These are phyloP conservation scores for Parastagonospora avenae DNA, from an alignment of 2,329 filamentous ascomycete genomes.

Conservation along the genomic window DNA sequence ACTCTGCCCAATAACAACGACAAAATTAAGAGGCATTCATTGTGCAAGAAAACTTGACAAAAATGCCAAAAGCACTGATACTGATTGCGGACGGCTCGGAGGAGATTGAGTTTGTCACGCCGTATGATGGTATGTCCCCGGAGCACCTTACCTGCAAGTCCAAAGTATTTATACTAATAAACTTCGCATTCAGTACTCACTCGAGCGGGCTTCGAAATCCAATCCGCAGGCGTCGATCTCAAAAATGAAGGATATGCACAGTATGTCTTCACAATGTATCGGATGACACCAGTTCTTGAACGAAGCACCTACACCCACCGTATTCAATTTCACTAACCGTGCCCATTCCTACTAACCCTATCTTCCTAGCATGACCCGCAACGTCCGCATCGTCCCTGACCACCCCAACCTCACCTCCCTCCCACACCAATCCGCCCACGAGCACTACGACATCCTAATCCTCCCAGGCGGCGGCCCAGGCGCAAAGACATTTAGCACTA, in stretches of 20 bases:
- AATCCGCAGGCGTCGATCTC: slow-evolving; percentile 42
- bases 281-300: neutral
- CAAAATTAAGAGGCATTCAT: no score
- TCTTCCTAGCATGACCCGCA: slow-evolving; percentile 40
- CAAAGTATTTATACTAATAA: neutral
- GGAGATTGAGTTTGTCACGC: slow-evolving; percentile 50
- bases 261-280: slow-evolving; percentile 21
- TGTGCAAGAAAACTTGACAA: neutral
- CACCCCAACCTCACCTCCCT: slow-evolving; percentile 25
- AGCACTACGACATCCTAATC: slow-evolving; percentile 41
- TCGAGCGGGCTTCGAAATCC: slow-evolving; percentile 46
- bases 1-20: no score
- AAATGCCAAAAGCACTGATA: slow-evolving; percentile 44
- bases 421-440: slow-evolving; percentile 15
- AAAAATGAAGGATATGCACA: slow-evolving; percentile 36
- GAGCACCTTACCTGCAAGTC: neutral
- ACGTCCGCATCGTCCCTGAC: slow-evolving; percentile 46
- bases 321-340: neutral
- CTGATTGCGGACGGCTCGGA: slow-evolving; percentile 48
- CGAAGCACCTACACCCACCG: neutral
- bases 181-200: slow-evolving; percentile 36
- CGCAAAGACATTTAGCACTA: slow-evolving; percentile 41
- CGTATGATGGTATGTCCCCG: slow-evolving; percentile 43
- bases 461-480: slow-evolving; percentile 47
- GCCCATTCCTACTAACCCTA: neutral